Conservation (phyloP, 495 filamentous ascomycete genomes). For the Penicillium atrosanguineum region DNA sequence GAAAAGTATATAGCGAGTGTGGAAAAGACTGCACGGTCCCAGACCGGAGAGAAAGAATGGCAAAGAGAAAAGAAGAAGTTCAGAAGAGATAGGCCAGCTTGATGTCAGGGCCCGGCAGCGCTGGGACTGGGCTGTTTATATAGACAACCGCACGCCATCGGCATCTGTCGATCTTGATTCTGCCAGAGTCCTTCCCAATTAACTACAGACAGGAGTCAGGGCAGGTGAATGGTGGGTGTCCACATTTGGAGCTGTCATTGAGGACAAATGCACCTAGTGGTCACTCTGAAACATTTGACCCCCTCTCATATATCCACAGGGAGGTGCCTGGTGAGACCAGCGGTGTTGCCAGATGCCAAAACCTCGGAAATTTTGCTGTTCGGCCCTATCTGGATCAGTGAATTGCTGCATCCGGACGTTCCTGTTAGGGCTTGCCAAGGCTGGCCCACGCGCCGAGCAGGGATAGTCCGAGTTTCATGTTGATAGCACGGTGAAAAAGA, state of each 20-base stretch:
- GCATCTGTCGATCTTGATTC: slow-evolving; percentile 6
- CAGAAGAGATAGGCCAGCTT: slow-evolving; percentile 19
- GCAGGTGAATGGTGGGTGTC: not conserved
- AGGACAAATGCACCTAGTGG: slow-evolving; percentile 2
- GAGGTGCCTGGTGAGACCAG: slow-evolving; percentile 14
- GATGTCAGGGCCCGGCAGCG: slow-evolving; percentile 5
- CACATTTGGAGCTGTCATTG: slow-evolving; percentile 7
- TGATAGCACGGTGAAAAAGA: slow-evolving; percentile 4
- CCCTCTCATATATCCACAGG: slow-evolving; percentile 9
- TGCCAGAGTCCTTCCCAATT: slow-evolving; percentile 15
- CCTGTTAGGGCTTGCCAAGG: slow-evolving; percentile 19
- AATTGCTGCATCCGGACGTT: slow-evolving; percentile 9
- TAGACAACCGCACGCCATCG: slow-evolving; percentile 1
- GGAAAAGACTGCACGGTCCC: slow-evolving; percentile 31
- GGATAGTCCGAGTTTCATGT: slow-evolving; percentile 22
- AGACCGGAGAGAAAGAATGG: slow-evolving; percentile 35
- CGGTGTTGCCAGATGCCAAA: not conserved
- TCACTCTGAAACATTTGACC: slow-evolving; percentile 18
- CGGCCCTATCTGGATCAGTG: not conserved
- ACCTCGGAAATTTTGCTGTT: not conserved
- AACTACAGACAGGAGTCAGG: slow-evolving; percentile 16
- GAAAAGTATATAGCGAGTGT: slow-evolving; percentile 22
- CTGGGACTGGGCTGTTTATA: slow-evolving; percentile 10
- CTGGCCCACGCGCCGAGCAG: slow-evolving; percentile 25
- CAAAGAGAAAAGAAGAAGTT: slow-evolving; percentile 15